A percentile compares a stretch with the other conserved stretches of the same genome.
Evolutionary conservation across 2,329 filamentous ascomycete species (phyloP).

Genomic region (Metarhizium humberi): DNA sequence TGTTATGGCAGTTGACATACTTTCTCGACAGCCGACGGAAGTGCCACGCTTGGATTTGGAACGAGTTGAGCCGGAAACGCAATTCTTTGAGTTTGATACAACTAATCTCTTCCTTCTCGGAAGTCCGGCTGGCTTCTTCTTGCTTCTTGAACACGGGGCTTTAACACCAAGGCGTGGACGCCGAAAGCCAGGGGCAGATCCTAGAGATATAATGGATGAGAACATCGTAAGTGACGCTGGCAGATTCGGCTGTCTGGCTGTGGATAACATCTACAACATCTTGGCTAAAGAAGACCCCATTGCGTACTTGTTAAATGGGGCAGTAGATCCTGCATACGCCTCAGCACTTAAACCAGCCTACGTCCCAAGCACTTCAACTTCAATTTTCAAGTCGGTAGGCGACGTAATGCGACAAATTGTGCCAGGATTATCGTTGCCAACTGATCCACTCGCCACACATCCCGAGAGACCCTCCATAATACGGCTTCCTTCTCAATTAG

Average conservation of each 20-base stretch:
- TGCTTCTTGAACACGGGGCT: conserved; percentile 66
- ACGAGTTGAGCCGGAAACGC: conserved; percentile 32
- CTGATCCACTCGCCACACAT: conserved; percentile 19
- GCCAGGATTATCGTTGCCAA: conserved; percentile 35
- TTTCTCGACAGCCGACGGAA: conserved; percentile 77
- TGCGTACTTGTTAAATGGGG: conserved; percentile 84
- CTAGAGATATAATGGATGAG: conserved; percentile 44
- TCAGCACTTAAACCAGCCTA: conserved; percentile 66
- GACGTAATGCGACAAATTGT: conserved; percentile 54
- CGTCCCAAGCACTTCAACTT: conserved; percentile 63
- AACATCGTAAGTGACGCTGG: conserved; percentile 69
- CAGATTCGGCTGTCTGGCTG: conserved; percentile 79
- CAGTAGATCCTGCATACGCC: conserved; percentile 75
- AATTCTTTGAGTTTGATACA: conserved; percentile 84
- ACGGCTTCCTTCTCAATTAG: conserved; percentile 58
- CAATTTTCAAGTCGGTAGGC: conserved; percentile 55
- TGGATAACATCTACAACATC: conserved; percentile 96
- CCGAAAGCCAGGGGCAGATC: conserved; percentile 64
- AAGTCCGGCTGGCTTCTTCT: conserved; percentile 85
- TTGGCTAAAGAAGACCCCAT: conserved; percentile 66
- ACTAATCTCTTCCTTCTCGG: conserved; percentile 83
- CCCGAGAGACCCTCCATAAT: conserved; percentile 28
- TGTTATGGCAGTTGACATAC: conserved; percentile 86
- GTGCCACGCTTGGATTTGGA: conserved; percentile 43
- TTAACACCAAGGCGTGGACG: conserved; percentile 70